Base-by-base conservation (phyloP, 495 filamentous ascomycete species). In the Neurospora sp. region DNA sequence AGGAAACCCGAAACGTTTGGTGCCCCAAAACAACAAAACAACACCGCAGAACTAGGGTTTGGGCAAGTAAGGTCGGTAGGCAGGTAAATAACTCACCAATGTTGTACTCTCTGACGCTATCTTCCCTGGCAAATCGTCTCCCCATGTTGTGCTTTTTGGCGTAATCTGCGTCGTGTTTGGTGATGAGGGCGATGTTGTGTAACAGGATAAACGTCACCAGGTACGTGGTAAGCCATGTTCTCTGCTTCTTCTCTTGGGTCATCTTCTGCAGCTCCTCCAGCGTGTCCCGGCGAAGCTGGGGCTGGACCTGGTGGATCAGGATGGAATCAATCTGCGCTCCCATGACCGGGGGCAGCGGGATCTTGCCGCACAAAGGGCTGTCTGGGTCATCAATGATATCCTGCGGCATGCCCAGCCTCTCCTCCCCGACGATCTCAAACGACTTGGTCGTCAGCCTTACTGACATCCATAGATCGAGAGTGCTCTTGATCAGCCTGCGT, bases 271-370 rank as follows among this genome's bases (percentile, higher is more conserved):
- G 79, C 53, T 84, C 83, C 61, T 88, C 85, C n/a, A 89, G 79
- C 61, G 87, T 81, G 73, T 82, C 83, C 41, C 84, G 84, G 8
- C 86, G 84, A 61, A 88, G 81, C 38, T 83, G 84, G n/a, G 85
- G 80, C 68, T 87, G 86, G 44, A 89, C 83, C 70, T 86, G 83
- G 72, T 87, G 84, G 59, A 89, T 88, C 40, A 88, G 79, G 40
- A 89, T 81, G 72, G 85, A 81, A 70, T 89, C 87, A 31, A 89
- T 83, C 73, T 89, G 87, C 38, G 86, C 87, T 40, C 86, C 86
- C 85, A 89, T 86, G 40, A 89, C 86, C 3, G 87, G 87, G 10
- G 87, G 87, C 10, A 89, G 78, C 27, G 87, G 87, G 7, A 88
- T 84, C 70, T 85, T 86, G 44, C 83, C 83, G 37, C 80, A 78